phyloP scores from a whole-genome alignment of 495 filamentous ascomycete genomes.

The Hamigera avellanea region DNA sequence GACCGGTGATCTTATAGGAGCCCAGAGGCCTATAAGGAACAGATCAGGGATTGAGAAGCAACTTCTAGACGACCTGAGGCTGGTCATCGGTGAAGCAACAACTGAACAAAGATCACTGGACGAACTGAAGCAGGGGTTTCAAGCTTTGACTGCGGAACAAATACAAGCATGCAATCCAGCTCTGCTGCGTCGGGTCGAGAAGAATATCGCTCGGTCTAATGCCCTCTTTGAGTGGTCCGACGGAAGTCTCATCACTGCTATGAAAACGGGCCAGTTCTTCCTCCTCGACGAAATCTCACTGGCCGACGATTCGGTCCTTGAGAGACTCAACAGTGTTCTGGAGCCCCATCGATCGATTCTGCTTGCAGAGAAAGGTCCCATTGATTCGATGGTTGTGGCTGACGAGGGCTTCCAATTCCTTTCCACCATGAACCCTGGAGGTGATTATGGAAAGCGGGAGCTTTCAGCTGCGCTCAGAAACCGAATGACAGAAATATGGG shows the following conservation, averaged over 20 bases:
- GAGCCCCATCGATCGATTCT: conserved; percentile 78
- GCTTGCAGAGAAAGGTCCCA: conserved; percentile 84
- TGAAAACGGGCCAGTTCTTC: conserved; percentile 84
- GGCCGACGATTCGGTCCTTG: conserved; percentile 93
- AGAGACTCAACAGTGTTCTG: conserved; percentile 94
- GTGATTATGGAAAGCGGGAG: conserved; percentile 95
- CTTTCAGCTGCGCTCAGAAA: conserved; percentile 91
- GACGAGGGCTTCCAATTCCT: conserved; percentile 86
- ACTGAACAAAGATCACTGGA: conserved; percentile 24
- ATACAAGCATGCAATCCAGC: conserved; percentile 32
- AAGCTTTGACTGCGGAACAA: conserved; percentile 17
- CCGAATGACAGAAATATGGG: conserved; percentile 98
- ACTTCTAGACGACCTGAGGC: conserved; percentile 49
- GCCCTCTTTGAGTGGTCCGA: conserved; percentile 95
- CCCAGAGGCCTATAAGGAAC: conserved; percentile 84
- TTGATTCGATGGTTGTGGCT: conserved; percentile 66
- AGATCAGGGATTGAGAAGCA: conserved; percentile 55
- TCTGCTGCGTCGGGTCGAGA: conserved; percentile 44
- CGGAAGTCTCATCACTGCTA: conserved; percentile 86
- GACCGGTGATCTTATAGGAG: conserved; percentile 92
- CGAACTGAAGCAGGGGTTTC: conserved; percentile 38
- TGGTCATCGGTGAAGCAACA: conserved; percentile 22
- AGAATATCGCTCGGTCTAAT: conserved; percentile 50
- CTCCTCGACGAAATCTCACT: conserved; percentile 96
- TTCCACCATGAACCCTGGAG: conserved; percentile 98